These are phyloP conservation scores for Aspergillus bertholletiae DNA, from an alignment of 495 filamentous ascomycete species.

Conservation along the genomic window DNA sequence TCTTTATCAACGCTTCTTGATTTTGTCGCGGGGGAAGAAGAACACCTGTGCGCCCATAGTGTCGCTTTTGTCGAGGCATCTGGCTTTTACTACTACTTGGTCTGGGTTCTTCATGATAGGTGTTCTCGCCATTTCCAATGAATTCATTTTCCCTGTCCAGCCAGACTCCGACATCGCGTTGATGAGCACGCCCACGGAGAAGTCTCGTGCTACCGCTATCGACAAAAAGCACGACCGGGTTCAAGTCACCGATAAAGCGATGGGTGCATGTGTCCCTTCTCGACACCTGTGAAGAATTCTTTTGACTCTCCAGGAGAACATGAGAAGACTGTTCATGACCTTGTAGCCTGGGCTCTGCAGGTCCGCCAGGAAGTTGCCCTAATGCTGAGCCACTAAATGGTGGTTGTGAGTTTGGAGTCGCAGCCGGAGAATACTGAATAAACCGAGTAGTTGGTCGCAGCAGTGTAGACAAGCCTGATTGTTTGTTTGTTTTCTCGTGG, in stretches of 20 bases:
- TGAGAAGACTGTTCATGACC: neutral
- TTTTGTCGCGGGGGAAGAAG: conserved; percentile 16
- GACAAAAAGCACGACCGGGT: conserved; percentile 20
- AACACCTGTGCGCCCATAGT: neutral
- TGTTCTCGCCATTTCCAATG: neutral
- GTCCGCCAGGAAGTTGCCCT: neutral
- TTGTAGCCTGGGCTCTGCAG: neutral
- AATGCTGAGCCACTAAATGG: neutral
- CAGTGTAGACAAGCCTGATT: neutral
- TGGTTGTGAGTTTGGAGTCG: neutral
- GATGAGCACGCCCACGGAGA: conserved; percentile 11
- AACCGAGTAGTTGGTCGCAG: neutral
- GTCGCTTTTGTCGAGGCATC: neutral
- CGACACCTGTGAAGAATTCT: neutral
- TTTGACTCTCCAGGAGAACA: neutral
- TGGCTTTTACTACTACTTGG: neutral
- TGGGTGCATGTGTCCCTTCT: neutral
- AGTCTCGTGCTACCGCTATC: conserved; percentile 12
- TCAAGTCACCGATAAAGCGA: conserved; percentile 21
- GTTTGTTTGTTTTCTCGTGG: conserved; percentile 6
- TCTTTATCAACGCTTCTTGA: conserved; percentile 18
- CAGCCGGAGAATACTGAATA: neutral
- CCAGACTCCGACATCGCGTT: conserved; percentile 21
- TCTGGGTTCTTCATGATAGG: neutral
- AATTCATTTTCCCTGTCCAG: conserved; percentile 9